Conservation (phyloP, 2,329 filamentous ascomycete species). For the Aureobasidium sp. region DNA sequence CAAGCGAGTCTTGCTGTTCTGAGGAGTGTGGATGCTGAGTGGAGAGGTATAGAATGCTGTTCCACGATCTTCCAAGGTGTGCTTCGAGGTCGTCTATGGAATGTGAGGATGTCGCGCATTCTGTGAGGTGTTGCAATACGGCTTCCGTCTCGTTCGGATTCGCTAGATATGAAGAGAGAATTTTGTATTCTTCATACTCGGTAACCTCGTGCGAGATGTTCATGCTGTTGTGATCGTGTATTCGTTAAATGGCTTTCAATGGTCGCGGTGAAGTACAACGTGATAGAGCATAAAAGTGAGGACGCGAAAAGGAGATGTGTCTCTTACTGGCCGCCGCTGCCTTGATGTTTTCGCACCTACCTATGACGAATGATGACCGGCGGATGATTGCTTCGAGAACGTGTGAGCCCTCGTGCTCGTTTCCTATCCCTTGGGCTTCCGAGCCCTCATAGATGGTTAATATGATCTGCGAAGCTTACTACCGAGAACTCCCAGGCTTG, state of each 20-base stretch:
- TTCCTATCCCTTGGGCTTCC: neutral
- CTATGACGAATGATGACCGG: neutral
- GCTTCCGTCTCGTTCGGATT: neutral
- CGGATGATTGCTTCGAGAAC: neutral
- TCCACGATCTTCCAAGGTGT: neutral
- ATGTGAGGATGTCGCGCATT: neutral
- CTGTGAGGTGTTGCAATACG: neutral
- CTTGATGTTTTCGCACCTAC: neutral
- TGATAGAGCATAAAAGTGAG: neutral
- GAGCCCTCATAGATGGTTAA: neutral
- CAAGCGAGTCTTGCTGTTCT: neutral
- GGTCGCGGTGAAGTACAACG: neutral
- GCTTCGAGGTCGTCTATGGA: neutral
- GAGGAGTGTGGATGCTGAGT: neutral
- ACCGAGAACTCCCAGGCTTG: neutral
- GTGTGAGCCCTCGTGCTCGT: neutral
- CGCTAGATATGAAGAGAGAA: neutral
- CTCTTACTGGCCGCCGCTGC: neutral
- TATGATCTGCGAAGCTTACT: neutral
- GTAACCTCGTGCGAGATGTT: neutral
- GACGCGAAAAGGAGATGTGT: neutral
- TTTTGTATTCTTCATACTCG: neutral
- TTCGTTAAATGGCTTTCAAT: neutral
- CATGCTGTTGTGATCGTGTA: neutral
- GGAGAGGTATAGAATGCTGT: neutral